phyloP scores from a whole-genome alignment of 2,329 filamentous ascomycete species.

The Arthroderma uncinatum region DNA sequence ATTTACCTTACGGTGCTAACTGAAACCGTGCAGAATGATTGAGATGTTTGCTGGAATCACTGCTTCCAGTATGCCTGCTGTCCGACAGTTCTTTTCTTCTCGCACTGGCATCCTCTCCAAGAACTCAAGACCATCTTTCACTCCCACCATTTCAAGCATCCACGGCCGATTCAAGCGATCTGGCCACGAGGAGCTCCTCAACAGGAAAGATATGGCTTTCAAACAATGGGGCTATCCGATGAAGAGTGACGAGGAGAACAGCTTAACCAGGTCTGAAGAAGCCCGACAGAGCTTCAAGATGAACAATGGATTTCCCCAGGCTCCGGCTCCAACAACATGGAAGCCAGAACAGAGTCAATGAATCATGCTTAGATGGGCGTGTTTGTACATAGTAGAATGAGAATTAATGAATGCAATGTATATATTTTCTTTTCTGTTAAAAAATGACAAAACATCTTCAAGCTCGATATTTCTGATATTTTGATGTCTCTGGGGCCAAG shows the following conservation, averaged over 20 bases:
- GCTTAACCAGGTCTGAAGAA: not conserved
- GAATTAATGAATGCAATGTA: not conserved
- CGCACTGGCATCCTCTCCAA: not conserved
- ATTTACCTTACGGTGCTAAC: not conserved
- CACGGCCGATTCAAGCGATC: not conserved
- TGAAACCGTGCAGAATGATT: not conserved
- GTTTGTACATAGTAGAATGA: not conserved
- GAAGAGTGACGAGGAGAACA: constrained; percentile 2
- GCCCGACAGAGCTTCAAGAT: not conserved
- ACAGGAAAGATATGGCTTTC: not conserved
- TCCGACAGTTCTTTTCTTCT: constrained; percentile 2
- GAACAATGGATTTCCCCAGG: not conserved
- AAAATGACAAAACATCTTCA: too few species aligned
- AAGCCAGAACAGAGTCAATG: not conserved
- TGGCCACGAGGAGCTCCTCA: constrained; percentile 1
- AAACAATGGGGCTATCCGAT: not conserved
- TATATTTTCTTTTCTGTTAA: not conserved
- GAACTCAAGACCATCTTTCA: not conserved
- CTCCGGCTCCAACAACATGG: not conserved
- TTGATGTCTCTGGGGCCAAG: too few species aligned
- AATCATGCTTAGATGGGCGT: not conserved
- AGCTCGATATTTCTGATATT: too few species aligned
- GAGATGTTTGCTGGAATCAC: constrained; percentile 6
- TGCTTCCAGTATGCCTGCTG: constrained; percentile 3
- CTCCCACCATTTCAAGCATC: not conserved